These are phyloP conservation scores for Apophysomyces ossiformis DNA, from an alignment of 371 early-diverging fungal species.

Conservation along the genomic window DNA sequence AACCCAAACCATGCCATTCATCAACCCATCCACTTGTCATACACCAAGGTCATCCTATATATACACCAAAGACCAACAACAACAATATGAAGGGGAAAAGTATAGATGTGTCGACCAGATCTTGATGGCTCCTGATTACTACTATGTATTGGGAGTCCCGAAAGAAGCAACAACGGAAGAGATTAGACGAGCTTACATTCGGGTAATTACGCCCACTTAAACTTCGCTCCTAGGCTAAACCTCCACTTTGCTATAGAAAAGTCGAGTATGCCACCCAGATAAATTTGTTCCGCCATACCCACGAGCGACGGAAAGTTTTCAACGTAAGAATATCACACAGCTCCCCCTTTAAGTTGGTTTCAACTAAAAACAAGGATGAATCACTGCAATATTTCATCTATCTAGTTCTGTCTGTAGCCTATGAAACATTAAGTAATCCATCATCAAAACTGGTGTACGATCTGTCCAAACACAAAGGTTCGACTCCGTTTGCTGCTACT, in stretches of 20 bases:
- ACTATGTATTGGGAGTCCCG: constrained; percentile 37
- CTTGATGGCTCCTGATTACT: constrained; percentile 40
- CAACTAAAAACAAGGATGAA: not conserved
- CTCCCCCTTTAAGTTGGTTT: not conserved
- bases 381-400: not conserved
- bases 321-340: constrained; percentile 26
- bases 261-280: constrained; percentile 54
- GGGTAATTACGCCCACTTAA: constrained; percentile 27
- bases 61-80: constrained; percentile 8
- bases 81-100: constrained; percentile 26
- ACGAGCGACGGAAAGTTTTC: constrained; percentile 47
- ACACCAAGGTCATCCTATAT: not conserved
- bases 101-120: constrained; percentile 46
- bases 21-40: constrained; percentile 17
- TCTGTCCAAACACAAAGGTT: constrained; percentile 46
- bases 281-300: constrained; percentile 38
- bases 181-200: constrained; percentile 48
- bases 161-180: constrained; percentile 39
- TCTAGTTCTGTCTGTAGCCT: constrained; percentile 61
- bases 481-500: constrained; percentile 15
- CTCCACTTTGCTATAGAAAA: constrained; percentile 26
- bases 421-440: constrained; percentile 67
- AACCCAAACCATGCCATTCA: constrained; percentile 16
- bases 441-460: constrained; percentile 61
- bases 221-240: not conserved